Evolutionary conservation across 441 rosid species (phyloP), one percentile per base, ranked within the genome.

Genomic region (Kokia cookei): DNA sequence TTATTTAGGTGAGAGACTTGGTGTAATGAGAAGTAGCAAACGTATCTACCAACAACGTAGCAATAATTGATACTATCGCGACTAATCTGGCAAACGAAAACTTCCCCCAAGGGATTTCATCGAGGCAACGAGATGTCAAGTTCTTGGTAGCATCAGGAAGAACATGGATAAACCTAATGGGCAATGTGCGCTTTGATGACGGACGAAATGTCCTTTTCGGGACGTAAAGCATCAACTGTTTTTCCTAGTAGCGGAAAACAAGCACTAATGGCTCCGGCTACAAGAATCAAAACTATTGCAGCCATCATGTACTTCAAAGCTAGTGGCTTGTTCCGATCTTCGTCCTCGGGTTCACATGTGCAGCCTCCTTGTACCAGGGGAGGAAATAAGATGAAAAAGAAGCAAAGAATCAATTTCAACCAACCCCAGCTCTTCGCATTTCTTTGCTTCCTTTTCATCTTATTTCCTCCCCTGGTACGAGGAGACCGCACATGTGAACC

Each of bases 61-160:
- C 50, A 9, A 91, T 85, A 1, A 91, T 85, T 0, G 91, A 83
- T 5, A 85, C 62, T 93, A 92, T 92, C 0, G 95, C 91, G 5
- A 90, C 76, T 32, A 92, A 87, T 5, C 91, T 93, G 0, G 92
- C 70, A 73, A 92, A 89, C 3, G 96, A 90, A 63, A 92, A 90
- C n/a, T 79, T 47, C 17, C 73, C 83, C 93, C 91, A 82, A 0
- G 86, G 86, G 1, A 69, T 51, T 3, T 79, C 75, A 3, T 63
- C 29, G 8, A 90, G 80, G 73, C 95, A 86, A 2, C 91, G 84
- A 26, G 86, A 86, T 2, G 85, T 87, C 24, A 92, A 70, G 70
- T 62, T 82, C 24, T 88, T 85, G 63, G 78, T 83, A 3, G 92
- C 95, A 19, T 90, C 95, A 0, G 95, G 93, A 61, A 92, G 79